phyloP scores from a whole-genome alignment of 23 red algal species.

The Rhodosorus marinus region DNA sequence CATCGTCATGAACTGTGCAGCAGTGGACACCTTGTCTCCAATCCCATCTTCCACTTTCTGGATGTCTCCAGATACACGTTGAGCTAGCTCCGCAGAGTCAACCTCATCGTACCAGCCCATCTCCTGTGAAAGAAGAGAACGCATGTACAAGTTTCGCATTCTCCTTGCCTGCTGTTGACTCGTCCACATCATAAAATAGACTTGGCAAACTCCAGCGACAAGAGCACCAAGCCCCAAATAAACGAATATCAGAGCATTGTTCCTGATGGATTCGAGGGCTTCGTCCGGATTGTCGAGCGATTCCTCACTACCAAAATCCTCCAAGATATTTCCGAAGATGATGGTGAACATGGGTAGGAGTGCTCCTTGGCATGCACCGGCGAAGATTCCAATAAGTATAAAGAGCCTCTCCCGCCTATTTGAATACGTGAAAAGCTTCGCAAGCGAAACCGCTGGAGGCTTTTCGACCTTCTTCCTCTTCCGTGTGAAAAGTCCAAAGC shows the following conservation, averaged over 20 bases:
- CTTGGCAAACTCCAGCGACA: conserved; percentile 35
- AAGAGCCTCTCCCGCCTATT: conserved; percentile 14
- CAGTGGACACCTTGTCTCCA: conserved; percentile 40
- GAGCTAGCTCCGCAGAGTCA: conserved; percentile 48
- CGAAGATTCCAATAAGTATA: conserved; percentile 18
- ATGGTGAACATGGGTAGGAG: conserved; percentile 72
- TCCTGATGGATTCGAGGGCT: conserved; percentile 26
- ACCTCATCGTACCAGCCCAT: conserved; percentile 34
- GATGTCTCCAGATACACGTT: conserved; percentile 45
- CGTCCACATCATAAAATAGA: conserved; percentile 33
- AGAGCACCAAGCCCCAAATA: conserved; percentile 44
- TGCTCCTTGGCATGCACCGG: conserved; percentile 38
- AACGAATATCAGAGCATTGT: conserved; percentile 52
- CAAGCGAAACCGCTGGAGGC: conserved; percentile 14
- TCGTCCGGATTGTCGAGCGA: background rate
- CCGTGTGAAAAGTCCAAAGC: too few species aligned
- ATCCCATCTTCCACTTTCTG: conserved; percentile 43
- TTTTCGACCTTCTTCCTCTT: conserved; percentile 7
- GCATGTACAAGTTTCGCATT: conserved; percentile 40
- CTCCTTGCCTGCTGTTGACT: conserved; percentile 30
- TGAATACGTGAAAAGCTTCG: conserved; percentile 34
- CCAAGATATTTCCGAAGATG: conserved; percentile 78
- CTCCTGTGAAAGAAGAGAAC: conserved; percentile 51
- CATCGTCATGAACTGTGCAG: conserved; percentile 38
- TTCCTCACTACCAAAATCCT: conserved; percentile 8